A percentile compares a stretch with the other conserved stretches of the same genome.
phyloP scores from a whole-genome alignment of 768 basidiomycete species.

The Rhodotorula toruloides region DNA sequence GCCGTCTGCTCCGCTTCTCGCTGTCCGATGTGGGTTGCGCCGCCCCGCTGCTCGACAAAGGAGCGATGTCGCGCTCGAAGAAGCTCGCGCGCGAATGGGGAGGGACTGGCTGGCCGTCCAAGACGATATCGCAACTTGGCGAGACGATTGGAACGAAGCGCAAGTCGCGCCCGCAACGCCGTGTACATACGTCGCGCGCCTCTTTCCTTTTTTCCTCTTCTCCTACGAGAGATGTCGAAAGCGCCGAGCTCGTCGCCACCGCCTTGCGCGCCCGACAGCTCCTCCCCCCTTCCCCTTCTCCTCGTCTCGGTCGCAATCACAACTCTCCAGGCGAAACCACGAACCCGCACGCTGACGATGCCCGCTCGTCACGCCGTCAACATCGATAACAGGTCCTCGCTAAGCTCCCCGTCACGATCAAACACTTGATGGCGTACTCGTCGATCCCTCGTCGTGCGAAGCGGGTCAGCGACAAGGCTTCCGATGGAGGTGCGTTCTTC shows the following conservation, averaged over 20 bases:
- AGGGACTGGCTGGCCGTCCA: no score
- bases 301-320: neutral
- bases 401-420: conserved; percentile 14
- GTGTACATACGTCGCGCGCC: no score
- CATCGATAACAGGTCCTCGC: conserved; percentile 6
- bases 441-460: neutral
- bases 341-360: neutral
- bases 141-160: no score
- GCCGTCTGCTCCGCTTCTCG: neutral
- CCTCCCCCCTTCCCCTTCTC: no score
- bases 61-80: neutral
- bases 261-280: neutral
- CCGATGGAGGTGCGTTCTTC: conserved; percentile 19
- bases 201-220: no score
- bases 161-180: no score
- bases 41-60: neutral
- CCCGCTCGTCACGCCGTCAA: neutral
- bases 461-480: neutral
- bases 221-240: neutral
- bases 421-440: neutral
- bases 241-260: no score
- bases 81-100: no score
- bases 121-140: no score
- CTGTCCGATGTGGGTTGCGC: no score
- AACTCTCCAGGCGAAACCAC: neutral